Evolutionary conservation across 2,329 filamentous ascomycete species (phyloP), one percentile per base, ranked within the genome.

Genomic region (Colletotrichum sp.): DNA sequence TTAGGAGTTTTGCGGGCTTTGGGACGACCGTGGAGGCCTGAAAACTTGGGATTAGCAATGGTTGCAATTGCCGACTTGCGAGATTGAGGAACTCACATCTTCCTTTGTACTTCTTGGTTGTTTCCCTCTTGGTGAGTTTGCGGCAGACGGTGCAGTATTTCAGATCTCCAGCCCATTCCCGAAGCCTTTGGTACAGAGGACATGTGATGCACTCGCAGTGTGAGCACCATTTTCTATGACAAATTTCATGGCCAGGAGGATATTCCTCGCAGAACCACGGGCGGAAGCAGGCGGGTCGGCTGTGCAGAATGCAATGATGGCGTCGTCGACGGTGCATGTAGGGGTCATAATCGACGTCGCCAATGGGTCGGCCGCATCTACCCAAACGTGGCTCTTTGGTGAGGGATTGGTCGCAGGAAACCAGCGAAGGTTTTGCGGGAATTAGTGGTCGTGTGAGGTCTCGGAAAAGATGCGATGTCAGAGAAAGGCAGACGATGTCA

Each of bases 171-270:
- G 68, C 68, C 69, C 62, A 75, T 6, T 4, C 10, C 1, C 62
- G 36, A 2, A 72, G 62, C 7, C 72, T 44, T 22, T 18, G 7
- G 3, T 72, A 36, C 16, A 75, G 63, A 2, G 72, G 72, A 5
- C 72, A 75, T 2, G 69, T 52, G 18, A 55, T 72, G 32, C 72
- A 75, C 18, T 5, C n/a, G 26, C 69, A 75, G 55, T 72, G 72
- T 16, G 4, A 32, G 32, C 72, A 75, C 68, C 72, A 67, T 2
- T 6, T 55, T 4, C 15, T 60, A 2, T n/a, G 62, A n/a, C 72
- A 75, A n/a, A 67, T 8, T 1, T 7, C 6, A 12, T 75, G 72
- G 2, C 13, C 24, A 6, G 18, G 13, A 3, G 52, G 18, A 57
- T 71, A n/a, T n/a, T n/a, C n/a, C n/a, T n/a, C n/a, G n/a, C n/a